phyloP scores from a whole-genome alignment of 2,329 filamentous ascomycete species.

The Cryphonectria nitschkei region DNA sequence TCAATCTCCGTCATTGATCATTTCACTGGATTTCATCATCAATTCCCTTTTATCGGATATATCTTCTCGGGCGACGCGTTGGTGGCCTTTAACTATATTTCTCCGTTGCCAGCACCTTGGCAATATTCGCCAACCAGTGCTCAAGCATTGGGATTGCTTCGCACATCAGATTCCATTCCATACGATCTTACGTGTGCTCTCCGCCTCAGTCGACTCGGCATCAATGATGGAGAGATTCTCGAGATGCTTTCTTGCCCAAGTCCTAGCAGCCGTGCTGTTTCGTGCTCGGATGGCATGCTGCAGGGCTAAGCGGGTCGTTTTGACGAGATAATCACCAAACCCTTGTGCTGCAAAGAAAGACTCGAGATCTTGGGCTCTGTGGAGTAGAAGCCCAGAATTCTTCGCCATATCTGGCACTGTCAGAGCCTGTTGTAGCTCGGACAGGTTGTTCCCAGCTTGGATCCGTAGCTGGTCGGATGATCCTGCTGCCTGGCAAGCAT shows the following conservation, averaged over 20 bases:
- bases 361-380: slow-evolving; percentile 23
- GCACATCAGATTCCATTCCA: background rate
- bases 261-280: slow-evolving; percentile 12
- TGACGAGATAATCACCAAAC: slow-evolving; percentile 31
- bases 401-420: background rate
- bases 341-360: slow-evolving; percentile 39
- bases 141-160: background rate
- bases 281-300: slow-evolving; percentile 22
- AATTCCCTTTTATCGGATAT: too few species aligned
- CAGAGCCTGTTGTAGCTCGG: slow-evolving; percentile 12
- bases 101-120: background rate
- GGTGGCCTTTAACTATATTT: too few species aligned
- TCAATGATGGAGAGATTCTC: slow-evolving; percentile 4
- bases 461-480: slow-evolving; percentile 8
- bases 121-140: background rate
- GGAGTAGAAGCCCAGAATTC: background rate
- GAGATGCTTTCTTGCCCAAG: slow-evolving; percentile 19
- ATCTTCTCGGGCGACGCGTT: too few species aligned
- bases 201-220: background rate
- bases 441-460: slow-evolving; percentile 9
- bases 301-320: slow-evolving; percentile 29
- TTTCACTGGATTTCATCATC: too few species aligned
- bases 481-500: slow-evolving; percentile 8
- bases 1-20: too few species aligned
- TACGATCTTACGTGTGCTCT: background rate